A percentile compares a stretch with the other conserved stretches of the same genome.
phyloP scores from a whole-genome alignment of 805 yeast species.

The Candida piceae region DNA sequence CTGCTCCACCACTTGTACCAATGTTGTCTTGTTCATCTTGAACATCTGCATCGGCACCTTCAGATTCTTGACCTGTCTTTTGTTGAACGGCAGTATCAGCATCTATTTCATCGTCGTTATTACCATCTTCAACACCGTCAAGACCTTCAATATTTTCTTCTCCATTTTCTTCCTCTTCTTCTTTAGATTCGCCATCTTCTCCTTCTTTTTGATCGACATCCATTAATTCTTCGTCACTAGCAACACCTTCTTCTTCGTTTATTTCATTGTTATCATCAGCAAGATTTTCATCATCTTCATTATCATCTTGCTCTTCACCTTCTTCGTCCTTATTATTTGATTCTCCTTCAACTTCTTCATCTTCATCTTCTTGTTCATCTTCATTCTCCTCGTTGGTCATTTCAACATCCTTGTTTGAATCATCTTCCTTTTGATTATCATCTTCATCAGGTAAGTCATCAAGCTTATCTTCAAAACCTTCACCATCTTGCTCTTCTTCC shows the following conservation, averaged over 20 bases:
- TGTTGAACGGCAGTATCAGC: conserved; percentile 33
- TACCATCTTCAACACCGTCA: conserved; percentile 30
- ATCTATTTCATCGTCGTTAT: conserved; percentile 27
- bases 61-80: conserved; percentile 29
- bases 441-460: conserved; percentile 19
- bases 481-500: conserved; percentile 31
- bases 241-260: conserved; percentile 28
- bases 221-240: conserved; percentile 28
- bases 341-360: conserved; percentile 26
- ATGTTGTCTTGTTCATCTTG: conserved; percentile 49
- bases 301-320: conserved; percentile 27
- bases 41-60: conserved; percentile 34
- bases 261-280: conserved; percentile 16
- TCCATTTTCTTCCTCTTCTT: conserved; percentile 27
- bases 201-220: conserved; percentile 22
- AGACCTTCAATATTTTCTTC: conserved; percentile 27
- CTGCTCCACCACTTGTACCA: conserved; percentile 59
- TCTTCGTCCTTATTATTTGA: conserved; percentile 18
- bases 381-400: conserved; percentile 28
- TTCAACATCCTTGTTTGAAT: conserved; percentile 19
- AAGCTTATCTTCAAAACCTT: conserved; percentile 22
- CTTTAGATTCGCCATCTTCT: conserved; percentile 21
- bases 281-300: conserved; percentile 22
- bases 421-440: conserved; percentile 20
- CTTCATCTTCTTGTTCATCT: conserved; percentile 23